phyloP scores from a whole-genome alignment of 768 basidiomycete species.

The Daedaleopsis nitida region DNA sequence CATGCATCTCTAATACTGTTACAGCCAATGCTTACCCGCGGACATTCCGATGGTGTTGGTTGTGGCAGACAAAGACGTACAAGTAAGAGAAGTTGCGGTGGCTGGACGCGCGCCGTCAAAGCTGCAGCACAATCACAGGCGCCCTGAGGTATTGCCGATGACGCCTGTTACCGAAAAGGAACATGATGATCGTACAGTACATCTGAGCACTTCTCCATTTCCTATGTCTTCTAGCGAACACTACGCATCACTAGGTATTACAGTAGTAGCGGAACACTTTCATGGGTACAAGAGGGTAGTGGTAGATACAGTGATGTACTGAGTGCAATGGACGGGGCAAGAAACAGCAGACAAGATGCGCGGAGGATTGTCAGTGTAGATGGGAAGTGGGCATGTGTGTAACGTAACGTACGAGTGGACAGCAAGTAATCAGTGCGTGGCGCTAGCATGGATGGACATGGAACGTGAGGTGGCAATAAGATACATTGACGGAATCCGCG shows the following conservation, averaged over 20 bases:
- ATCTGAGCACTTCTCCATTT: background rate
- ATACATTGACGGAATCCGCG: conserved; percentile 2
- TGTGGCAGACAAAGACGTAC: background rate
- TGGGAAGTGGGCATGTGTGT: conserved; percentile 1
- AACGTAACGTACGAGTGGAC: conserved; percentile 14
- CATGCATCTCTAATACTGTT: background rate
- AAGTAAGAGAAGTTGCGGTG: background rate
- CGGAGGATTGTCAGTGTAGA: conserved; percentile 16
- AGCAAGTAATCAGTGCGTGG: conserved; percentile 9
- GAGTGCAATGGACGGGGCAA: conserved; percentile 3
- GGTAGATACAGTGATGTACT: conserved; percentile 18
- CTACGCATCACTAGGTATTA: conserved; percentile 16
- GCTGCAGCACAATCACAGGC: background rate
- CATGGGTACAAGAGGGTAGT: conserved; percentile 14
- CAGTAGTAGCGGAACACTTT: conserved; percentile 12
- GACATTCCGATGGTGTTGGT: conserved; percentile 30
- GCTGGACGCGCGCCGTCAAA: background rate
- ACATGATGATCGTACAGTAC: background rate
- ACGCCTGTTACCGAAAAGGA: too few relatives aligned
- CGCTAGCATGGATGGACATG: conserved; percentile 1
- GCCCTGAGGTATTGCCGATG: background rate
- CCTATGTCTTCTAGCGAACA: conserved; percentile 11
- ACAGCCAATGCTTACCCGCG: conserved; percentile 28
- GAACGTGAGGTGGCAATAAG: conserved; percentile 6
- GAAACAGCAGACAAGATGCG: conserved; percentile 5